These are phyloP conservation scores for Psilocybe tampanensis DNA, from an alignment of 768 basidiomycete genomes.

Conservation along the genomic window DNA sequence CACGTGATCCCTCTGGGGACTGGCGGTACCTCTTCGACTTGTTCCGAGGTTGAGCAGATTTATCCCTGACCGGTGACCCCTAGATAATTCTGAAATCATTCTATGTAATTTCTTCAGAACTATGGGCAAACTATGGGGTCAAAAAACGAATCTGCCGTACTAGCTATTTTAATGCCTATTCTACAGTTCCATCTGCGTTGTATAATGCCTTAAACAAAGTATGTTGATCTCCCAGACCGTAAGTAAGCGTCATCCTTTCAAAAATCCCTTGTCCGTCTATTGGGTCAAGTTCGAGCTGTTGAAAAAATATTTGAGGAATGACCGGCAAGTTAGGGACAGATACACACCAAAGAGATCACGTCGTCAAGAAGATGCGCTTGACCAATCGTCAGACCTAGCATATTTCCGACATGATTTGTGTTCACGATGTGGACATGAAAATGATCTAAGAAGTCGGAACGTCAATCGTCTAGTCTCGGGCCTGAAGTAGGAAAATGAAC, in stretches of 20 bases:
- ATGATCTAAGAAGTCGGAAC: constrained; percentile 68
- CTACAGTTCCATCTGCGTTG: not conserved
- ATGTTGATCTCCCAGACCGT: constrained; percentile 83
- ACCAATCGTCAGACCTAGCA: constrained; percentile 78
- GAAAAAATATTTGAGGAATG: not conserved
- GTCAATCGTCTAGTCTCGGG: not conserved
- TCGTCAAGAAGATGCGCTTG: constrained; percentile 95
- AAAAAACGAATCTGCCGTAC: no score
- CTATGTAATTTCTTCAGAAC: no score
- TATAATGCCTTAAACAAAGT: constrained; percentile 28
- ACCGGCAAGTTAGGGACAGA: not conserved
- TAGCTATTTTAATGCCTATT: not conserved
- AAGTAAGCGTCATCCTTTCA: constrained; percentile 76
- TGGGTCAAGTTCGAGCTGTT: constrained; percentile 60
- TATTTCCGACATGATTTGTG: constrained; percentile 57
- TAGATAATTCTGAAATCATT: not conserved
- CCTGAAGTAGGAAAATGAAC: not conserved
- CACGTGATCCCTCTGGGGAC: constrained; percentile 7
- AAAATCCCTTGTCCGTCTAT: constrained; percentile 56
- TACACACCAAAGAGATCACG: constrained; percentile 75
- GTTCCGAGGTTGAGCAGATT: no score
- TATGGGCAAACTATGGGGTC: no score
- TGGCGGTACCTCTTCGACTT: no score
- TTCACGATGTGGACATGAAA: constrained; percentile 95
- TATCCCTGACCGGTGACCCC: no score